These are phyloP conservation scores for Arthrobotrys iridis DNA, from an alignment of 2,329 filamentous ascomycete genomes.

Conservation along the genomic window DNA sequence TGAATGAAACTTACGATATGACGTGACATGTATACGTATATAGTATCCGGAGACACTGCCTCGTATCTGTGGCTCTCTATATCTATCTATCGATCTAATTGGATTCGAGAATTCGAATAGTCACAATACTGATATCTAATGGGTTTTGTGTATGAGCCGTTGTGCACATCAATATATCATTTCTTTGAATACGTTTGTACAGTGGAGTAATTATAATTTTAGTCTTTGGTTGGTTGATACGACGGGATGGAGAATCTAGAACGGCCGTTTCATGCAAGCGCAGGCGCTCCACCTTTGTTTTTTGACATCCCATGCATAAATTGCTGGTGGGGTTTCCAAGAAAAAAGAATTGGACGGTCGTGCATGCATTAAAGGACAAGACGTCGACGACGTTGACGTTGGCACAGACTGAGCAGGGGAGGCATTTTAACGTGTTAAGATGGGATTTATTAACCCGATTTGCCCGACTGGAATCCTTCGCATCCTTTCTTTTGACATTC, in stretches of 20 bases:
- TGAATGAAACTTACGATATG: background rate
- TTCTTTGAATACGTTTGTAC: no score
- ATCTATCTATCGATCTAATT: no score
- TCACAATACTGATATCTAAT: no score
- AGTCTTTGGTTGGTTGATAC: background rate
- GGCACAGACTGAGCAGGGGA: background rate
- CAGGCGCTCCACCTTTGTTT: slow-evolving; percentile 17
- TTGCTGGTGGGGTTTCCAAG: background rate
- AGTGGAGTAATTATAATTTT: background rate
- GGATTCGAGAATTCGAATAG: no score
- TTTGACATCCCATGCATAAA: slow-evolving; percentile 23
- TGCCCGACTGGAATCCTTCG: slow-evolving; percentile 12
- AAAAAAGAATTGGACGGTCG: background rate
- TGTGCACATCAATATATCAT: no score
- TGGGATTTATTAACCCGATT: slow-evolving; percentile 25
- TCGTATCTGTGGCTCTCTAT: background rate
- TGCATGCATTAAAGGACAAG: background rate
- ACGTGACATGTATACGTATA: background rate
- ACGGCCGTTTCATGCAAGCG: slow-evolving; percentile 36
- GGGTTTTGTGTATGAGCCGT: no score
- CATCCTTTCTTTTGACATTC: background rate
- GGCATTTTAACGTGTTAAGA: slow-evolving; percentile 1
- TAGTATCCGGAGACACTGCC: background rate
- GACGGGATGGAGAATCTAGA: slow-evolving; percentile 22
- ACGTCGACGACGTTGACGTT: slow-evolving; percentile 11